Evolutionary conservation across 495 filamentous ascomycete species (phyloP), one percentile per base, ranked within the genome.

Genomic region (Pyrenopolyporus hunteri): DNA sequence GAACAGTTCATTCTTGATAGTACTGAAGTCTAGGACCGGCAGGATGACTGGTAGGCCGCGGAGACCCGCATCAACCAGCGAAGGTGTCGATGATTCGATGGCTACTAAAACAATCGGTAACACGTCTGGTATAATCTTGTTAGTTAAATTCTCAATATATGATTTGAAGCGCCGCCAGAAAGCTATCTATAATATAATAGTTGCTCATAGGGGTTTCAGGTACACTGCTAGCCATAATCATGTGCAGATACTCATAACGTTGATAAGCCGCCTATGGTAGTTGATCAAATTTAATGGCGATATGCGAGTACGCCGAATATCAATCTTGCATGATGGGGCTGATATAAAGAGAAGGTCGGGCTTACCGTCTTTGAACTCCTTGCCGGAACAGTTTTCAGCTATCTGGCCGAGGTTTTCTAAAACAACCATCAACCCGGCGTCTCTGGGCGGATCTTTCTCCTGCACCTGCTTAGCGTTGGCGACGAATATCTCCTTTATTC

Each of bases 1-100:
- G 68, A 98, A 98, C 0, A 98, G 80, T 26, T 98, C 93, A 65
- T 93, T 91, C 70, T 97, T 98, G 59, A 97, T 89, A 2, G 94
- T 98, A 45, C 88, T 93, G 63, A 97, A 98, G 68, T 98, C 94
- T 8, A 98, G 83, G 13, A 91, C 85, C 0, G 90, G 87, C 22
- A 98, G 76, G 23, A 97, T 80, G 1, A 80, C 75, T 13, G 89
- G 85, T 8, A 98, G 76, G 14, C 85, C 86, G 46, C 87, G 82
- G 14, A 98, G 78, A 7, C 91, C 83, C 10, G 88, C 89, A 77
- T 98, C 94, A 2, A 96, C 90, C 13, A 98, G 74, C 6, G 87
- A 85, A 63, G 95, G 94, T 0, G 92, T 97, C 11, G 91, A 82
- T 1, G 90, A 95, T 63, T 97, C 93, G 47, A 98, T 75, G 0